These are phyloP conservation scores for Ilyonectria sp. DNA, from an alignment of 2,329 filamentous ascomycete species.

Conservation along the genomic window DNA sequence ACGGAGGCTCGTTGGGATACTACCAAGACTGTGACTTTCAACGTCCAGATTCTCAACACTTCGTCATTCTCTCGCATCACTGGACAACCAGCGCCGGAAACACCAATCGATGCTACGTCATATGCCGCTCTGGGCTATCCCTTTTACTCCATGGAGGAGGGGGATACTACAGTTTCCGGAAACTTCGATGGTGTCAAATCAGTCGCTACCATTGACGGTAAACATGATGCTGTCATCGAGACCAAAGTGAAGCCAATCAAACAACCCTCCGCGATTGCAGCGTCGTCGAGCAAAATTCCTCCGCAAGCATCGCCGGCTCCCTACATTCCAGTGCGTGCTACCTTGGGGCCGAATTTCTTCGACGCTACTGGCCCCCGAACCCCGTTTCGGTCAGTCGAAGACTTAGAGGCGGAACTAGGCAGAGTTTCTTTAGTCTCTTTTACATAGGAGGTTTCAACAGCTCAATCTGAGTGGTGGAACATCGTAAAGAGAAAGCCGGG, in stretches of 20 bases:
- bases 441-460: not conserved
- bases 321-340: not conserved
- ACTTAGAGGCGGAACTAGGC: not conserved
- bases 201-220: not conserved
- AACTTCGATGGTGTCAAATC: not conserved
- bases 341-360: not conserved
- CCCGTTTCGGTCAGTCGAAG: not conserved
- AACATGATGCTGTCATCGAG: not conserved
- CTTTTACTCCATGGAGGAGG: not conserved
- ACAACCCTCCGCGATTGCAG: not conserved
- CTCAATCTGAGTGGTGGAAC: too few species aligned
- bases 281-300: not conserved
- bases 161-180: not conserved
- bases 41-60: constrained; percentile 27
- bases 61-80: not conserved
- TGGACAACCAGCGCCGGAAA: not conserved
- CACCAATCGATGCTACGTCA: not conserved
- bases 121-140: not conserved
- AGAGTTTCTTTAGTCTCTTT: not conserved
- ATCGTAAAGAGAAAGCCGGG: too few species aligned
- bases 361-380: not conserved
- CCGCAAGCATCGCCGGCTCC: too few species aligned
- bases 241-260: not conserved
- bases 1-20: not conserved
- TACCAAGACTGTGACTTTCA: not conserved